A percentile compares a stretch with the other conserved stretches of the same genome.
phyloP scores from a whole-genome alignment of 805 yeast species.

The Candida odintsovae region DNA sequence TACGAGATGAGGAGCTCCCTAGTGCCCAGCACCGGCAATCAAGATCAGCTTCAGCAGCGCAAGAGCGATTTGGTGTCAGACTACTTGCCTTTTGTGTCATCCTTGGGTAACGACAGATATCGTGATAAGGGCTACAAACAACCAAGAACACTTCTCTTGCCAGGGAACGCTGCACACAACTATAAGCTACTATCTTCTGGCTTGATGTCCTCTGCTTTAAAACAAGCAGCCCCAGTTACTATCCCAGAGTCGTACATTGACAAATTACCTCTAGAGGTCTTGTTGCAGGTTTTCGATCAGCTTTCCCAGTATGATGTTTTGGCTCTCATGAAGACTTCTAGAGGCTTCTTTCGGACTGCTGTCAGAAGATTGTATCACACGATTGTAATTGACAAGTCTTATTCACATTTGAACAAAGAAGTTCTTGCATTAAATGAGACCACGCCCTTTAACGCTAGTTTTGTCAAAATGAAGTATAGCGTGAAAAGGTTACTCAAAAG shows the following conservation, averaged over 20 bases:
- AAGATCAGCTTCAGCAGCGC: background rate
- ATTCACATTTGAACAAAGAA: constrained; percentile 32
- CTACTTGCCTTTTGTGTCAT: constrained; percentile 17
- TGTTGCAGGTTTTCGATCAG: constrained; percentile 26
- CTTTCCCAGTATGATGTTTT: constrained; percentile 35
- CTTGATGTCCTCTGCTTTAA: background rate
- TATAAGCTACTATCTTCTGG: background rate
- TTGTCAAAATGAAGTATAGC: constrained; percentile 34
- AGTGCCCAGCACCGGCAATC: background rate
- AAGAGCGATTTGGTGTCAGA: constrained; percentile 8
- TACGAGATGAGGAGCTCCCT: background rate
- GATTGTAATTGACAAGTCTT: constrained; percentile 26
- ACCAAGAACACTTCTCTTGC: background rate
- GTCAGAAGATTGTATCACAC: constrained; percentile 30
- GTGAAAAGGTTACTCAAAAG: constrained; percentile 31
- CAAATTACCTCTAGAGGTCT: constrained; percentile 34
- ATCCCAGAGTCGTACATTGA: constrained; percentile 17
- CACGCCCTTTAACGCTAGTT: constrained; percentile 15
- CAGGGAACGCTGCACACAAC: background rate
- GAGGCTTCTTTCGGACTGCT: constrained; percentile 26
- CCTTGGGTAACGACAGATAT: background rate
- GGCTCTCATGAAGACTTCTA: constrained; percentile 27
- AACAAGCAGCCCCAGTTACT: background rate
- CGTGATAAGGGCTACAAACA: background rate
- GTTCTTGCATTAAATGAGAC: constrained; percentile 2